phyloP scores from a whole-genome alignment of 2,329 filamentous ascomycete species.

The Dendryphion nanum region DNA sequence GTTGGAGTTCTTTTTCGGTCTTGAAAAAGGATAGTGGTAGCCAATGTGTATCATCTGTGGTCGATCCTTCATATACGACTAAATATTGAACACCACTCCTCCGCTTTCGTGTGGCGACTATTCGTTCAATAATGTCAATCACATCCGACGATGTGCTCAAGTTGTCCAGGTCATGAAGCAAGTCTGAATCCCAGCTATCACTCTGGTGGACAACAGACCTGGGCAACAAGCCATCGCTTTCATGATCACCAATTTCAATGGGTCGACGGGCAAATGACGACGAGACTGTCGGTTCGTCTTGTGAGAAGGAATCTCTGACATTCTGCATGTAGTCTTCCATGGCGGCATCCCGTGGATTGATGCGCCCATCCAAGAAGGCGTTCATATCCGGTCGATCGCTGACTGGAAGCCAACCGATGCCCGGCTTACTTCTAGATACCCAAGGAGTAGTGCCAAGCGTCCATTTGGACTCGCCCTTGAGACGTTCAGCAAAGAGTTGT shows the following conservation, averaged over 20 bases:
- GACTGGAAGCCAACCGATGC: slow-evolving; percentile 34
- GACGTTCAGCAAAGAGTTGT: slow-evolving; percentile 22
- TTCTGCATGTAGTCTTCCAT: slow-evolving; percentile 72
- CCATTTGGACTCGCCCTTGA: slow-evolving; percentile 29
- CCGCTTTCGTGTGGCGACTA: slow-evolving; percentile 48
- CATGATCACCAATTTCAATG: slow-evolving; percentile 33
- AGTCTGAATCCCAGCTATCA: slow-evolving; percentile 44
- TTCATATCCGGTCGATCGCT: slow-evolving; percentile 20
- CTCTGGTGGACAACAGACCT: slow-evolving; percentile 2
- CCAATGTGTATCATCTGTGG: slow-evolving; percentile 51
- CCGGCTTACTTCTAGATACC: slow-evolving; percentile 35
- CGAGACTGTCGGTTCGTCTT: slow-evolving; percentile 27
- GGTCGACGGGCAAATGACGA: slow-evolving; percentile 30
- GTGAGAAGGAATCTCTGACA: slow-evolving; percentile 49
- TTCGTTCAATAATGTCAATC: slow-evolving; percentile 40
- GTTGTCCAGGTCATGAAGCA: slow-evolving; percentile 49
- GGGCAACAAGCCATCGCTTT: slow-evolving; percentile 23
- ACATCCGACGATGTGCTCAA: slow-evolving; percentile 52
- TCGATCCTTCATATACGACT: slow-evolving; percentile 47
- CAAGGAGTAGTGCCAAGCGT: slow-evolving; percentile 27
- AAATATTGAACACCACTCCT: slow-evolving; percentile 51
- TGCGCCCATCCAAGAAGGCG: slow-evolving; percentile 17
- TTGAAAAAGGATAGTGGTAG: slow-evolving; percentile 35
- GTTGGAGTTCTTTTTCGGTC: slow-evolving; percentile 17
- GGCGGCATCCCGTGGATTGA: slow-evolving; percentile 34